A percentile compares a stretch with the other conserved stretches of the same genome.
Conservation (phyloP, 139 green algal genomes). For the Desmodesmus armatus region DNA sequence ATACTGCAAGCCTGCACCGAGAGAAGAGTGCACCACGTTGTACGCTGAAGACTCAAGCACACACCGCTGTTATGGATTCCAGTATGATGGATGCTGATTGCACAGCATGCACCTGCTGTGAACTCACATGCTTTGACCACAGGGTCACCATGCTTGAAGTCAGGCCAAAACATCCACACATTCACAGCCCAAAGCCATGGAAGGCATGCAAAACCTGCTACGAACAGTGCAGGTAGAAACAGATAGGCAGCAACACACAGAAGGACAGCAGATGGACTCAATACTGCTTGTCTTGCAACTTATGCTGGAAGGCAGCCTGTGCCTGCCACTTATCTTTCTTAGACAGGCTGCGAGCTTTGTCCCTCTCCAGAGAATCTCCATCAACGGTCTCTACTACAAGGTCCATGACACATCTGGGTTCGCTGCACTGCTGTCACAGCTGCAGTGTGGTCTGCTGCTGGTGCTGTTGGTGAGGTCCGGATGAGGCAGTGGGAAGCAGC, state of each 20-base stretch:
- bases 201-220: slow-evolving; percentile 63
- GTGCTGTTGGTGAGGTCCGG: background rate
- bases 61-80: no score
- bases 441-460: background rate
- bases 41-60: no score
- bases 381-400: slow-evolving; percentile 46
- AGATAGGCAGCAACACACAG: background rate
- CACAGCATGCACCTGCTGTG: background rate
- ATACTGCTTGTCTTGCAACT: no score
- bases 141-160: slow-evolving; percentile 60
- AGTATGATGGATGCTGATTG: slow-evolving; percentile 16
- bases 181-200: slow-evolving; percentile 74
- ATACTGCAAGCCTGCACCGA: no score
- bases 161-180: slow-evolving; percentile 76
- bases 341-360: slow-evolving; percentile 26
- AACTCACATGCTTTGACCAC: slow-evolving; percentile 64
- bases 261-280: background rate
- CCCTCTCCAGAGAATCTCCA: slow-evolving; percentile 41
- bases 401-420: background rate
- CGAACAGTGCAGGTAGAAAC: slow-evolving; percentile 56
- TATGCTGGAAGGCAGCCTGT: background rate
- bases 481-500: no score
- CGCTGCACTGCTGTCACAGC: no score
- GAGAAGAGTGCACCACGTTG: no score
- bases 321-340: slow-evolving; percentile 40